phyloP scores from a whole-genome alignment of 1,284 basidiomycete genomes.

The Hypsizygus ulmarius region DNA sequence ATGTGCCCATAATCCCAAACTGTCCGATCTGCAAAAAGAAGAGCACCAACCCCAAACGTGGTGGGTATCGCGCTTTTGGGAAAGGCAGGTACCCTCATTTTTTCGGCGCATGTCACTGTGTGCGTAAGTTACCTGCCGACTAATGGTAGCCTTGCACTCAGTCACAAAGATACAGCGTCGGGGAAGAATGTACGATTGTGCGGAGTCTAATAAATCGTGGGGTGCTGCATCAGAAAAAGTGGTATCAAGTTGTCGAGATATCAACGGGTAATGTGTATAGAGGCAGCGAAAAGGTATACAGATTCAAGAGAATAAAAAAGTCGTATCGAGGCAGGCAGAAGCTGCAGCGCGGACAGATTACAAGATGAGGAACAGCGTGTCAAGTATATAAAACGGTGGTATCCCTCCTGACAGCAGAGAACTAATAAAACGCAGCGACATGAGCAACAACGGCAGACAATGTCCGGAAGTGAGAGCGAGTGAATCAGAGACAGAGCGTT shows the following conservation, averaged over 20 bases:
- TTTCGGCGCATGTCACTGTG: not conserved
- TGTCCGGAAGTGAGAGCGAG: slow-evolving; percentile 6
- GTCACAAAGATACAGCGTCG: not conserved
- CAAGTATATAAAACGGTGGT: slow-evolving; percentile 3
- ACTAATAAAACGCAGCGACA: slow-evolving; percentile 4
- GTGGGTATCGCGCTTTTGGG: slow-evolving; percentile 7
- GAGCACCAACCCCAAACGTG: slow-evolving; percentile 4
- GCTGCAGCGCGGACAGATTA: slow-evolving; percentile 14
- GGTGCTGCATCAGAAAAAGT: slow-evolving; percentile 13
- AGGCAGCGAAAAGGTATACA: slow-evolving; percentile 21
- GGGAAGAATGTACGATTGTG: slow-evolving; percentile 10
- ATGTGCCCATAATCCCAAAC: slow-evolving; percentile 9
- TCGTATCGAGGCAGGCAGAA: slow-evolving; percentile 19
- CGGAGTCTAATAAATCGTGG: slow-evolving; percentile 11
- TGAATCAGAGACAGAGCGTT: slow-evolving; percentile 17
- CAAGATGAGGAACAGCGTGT: slow-evolving; percentile 18
- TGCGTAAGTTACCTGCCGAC: not conserved
- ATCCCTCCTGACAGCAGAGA: too few species aligned
- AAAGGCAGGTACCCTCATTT: slow-evolving; percentile 8
- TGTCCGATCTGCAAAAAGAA: slow-evolving; percentile 15
- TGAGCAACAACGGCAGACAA: slow-evolving; percentile 5
- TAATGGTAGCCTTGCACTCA: too few species aligned
- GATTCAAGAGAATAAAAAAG: slow-evolving; percentile 12
- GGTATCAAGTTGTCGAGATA: slow-evolving; percentile 20
- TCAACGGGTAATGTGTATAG: slow-evolving; percentile 1